These are phyloP conservation scores for Monosporascus sp. DNA, from an alignment of 2,329 filamentous ascomycete species.

Conservation along the genomic window DNA sequence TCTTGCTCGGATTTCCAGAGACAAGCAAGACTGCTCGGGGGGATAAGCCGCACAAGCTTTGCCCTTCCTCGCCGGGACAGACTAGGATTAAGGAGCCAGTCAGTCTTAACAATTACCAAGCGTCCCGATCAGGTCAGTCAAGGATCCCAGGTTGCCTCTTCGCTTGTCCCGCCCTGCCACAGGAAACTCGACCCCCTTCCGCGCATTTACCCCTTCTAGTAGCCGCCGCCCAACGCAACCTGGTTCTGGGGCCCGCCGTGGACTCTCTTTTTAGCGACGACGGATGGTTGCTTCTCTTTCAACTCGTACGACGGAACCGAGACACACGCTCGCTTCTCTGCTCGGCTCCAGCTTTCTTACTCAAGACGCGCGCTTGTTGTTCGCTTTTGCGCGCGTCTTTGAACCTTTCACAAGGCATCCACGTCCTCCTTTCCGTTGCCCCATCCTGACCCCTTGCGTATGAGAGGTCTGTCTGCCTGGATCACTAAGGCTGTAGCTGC, in stretches of 20 bases:
- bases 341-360: conserved; percentile 15
- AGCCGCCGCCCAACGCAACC: conserved; percentile 17
- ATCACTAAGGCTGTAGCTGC: not conserved
- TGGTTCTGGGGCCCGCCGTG: conserved; percentile 16
- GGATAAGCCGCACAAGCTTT: conserved; percentile 1
- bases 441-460: conserved; percentile 15
- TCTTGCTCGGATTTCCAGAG: conserved; percentile 9
- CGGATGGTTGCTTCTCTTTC: conserved; percentile 11
- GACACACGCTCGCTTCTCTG: conserved; percentile 20
- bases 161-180: not conserved
- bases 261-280: conserved; percentile 12
- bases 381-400: conserved; percentile 25
- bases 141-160: too few species aligned
- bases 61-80: not conserved
- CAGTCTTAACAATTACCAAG: not conserved
- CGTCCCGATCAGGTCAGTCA: not conserved
- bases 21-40: conserved; percentile 9
- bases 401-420: conserved; percentile 21
- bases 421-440: conserved; percentile 13
- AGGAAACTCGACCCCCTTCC: not conserved
- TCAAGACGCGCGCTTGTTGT: conserved; percentile 33
- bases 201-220: not conserved
- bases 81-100: not conserved
- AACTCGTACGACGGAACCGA: conserved; percentile 20
- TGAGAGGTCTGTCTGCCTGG: conserved; percentile 10